phyloP scores from a whole-genome alignment of 176 grass and related monocot species.

The Oryza punctata region DNA sequence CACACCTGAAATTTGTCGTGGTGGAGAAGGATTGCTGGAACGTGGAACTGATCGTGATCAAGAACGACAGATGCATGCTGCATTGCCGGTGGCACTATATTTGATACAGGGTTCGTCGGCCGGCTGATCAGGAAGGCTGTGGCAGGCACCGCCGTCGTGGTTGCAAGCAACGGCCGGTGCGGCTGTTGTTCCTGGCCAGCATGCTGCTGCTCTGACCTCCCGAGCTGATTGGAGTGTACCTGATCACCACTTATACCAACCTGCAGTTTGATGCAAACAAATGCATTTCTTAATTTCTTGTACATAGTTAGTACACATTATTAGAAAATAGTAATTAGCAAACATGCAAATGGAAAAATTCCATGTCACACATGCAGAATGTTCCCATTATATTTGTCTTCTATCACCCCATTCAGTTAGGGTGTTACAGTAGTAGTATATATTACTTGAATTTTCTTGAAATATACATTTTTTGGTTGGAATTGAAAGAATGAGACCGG shows the following conservation, averaged over 20 bases:
- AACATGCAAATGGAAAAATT: background rate
- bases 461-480: background rate
- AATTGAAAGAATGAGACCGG: constrained; percentile 18
- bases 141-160: constrained; percentile 26
- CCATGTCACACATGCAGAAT: background rate
- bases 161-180: constrained; percentile 43
- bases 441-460: background rate
- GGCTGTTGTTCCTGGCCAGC: constrained; percentile 42
- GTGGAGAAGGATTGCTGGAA: constrained; percentile 76
- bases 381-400: background rate
- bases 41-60: constrained; percentile 72
- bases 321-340: background rate
- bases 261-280: constrained; percentile 43
- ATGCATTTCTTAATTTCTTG: background rate
- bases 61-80: constrained; percentile 70
- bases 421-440: constrained; percentile 10
- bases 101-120: constrained; percentile 59
- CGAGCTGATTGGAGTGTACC: constrained; percentile 55
- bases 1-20: constrained; percentile 89
- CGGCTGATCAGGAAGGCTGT: constrained; percentile 67
- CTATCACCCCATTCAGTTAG: constrained; percentile 8
- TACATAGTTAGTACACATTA: background rate
- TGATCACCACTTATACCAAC: constrained; percentile 73
- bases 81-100: constrained; percentile 59
- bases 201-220: constrained; percentile 56